Percentiles rank a stretch among this genome's conserved stretches.
Evolutionary conservation across 108 stramenopile species (phyloP).

Genomic region (Cyclostephanos invisitatus): DNA sequence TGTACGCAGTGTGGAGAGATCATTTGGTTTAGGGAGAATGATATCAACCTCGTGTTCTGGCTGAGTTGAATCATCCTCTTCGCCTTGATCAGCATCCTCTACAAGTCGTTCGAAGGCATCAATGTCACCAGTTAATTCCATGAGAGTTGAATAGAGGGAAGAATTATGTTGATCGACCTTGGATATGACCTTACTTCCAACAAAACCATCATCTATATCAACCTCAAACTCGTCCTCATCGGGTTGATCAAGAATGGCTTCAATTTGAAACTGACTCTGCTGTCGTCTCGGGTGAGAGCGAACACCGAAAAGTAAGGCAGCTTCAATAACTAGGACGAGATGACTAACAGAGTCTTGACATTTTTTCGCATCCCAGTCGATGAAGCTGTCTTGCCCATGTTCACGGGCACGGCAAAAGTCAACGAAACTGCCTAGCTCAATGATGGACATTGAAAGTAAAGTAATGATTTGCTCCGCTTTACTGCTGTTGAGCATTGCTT

Average conservation of each 20-base stretch:
- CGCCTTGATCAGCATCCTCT: slow-evolving; percentile 29
- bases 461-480: slow-evolving; percentile 51
- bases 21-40: slow-evolving; percentile 54
- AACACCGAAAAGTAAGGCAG: slow-evolving; percentile 66
- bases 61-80: slow-evolving; percentile 32
- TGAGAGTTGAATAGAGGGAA: slow-evolving; percentile 62
- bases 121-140: slow-evolving; percentile 83
- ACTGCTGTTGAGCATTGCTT: slow-evolving; percentile 15
- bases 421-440: slow-evolving; percentile 58
- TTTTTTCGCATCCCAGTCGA: slow-evolving; percentile 69
- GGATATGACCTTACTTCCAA: slow-evolving; percentile 11
- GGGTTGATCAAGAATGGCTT: slow-evolving; percentile 27
- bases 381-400: slow-evolving; percentile 43
- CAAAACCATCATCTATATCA: slow-evolving; percentile 35
- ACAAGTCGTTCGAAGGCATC: slow-evolving; percentile 63
- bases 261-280: slow-evolving; percentile 39
- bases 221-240: slow-evolving; percentile 51
- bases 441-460: slow-evolving; percentile 59
- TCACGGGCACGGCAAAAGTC: slow-evolving; percentile 57
- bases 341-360: slow-evolving; percentile 64
- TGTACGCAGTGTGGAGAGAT: slow-evolving; percentile 73
- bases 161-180: slow-evolving; percentile 22
- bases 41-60: slow-evolving; percentile 17
- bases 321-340: slow-evolving; percentile 78
- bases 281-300: slow-evolving; percentile 48